Percentiles rank a stretch among this genome's conserved stretches.
Evolutionary conservation across 257 asterid genomes (phyloP).

Genomic region (Primulina tabacum): DNA sequence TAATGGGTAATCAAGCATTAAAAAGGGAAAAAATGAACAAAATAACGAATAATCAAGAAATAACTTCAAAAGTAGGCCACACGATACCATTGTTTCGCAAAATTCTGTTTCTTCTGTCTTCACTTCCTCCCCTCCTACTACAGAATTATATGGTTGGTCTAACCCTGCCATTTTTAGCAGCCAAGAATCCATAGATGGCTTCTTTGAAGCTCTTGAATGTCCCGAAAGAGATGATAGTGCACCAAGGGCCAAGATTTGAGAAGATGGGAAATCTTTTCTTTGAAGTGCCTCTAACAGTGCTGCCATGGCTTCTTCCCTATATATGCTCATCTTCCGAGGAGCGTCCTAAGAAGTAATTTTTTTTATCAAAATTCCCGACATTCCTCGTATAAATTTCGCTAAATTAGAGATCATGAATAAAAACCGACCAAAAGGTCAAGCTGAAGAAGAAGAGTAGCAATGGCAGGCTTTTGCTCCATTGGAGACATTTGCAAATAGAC

Average conservation of each 20-base stretch:
- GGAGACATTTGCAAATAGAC: conserved; percentile 79
- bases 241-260: conserved; percentile 60
- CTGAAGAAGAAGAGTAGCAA: conserved; percentile 79
- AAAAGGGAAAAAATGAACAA: neutral
- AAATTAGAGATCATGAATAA: conserved; percentile 17
- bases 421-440: conserved; percentile 72
- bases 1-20: neutral
- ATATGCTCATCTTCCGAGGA: conserved; percentile 82
- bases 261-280: conserved; percentile 62
- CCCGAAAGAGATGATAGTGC: conserved; percentile 63
- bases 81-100: conserved; percentile 40
- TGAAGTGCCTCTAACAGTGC: conserved; percentile 64
- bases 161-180: conserved; percentile 64
- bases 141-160: conserved; percentile 42
- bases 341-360: conserved; percentile 36
- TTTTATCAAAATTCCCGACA: neutral
- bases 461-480: conserved; percentile 71
- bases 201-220: conserved; percentile 40
- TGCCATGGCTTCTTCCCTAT: conserved; percentile 81
- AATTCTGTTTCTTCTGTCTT: conserved; percentile 33
- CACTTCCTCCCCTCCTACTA: conserved; percentile 39
- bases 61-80: neutral
- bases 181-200: conserved; percentile 56
- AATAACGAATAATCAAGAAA: neutral
- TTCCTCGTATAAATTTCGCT: neutral